These are phyloP conservation scores for Trametes coccinea DNA, from an alignment of 768 basidiomycete genomes.

Conservation along the genomic window DNA sequence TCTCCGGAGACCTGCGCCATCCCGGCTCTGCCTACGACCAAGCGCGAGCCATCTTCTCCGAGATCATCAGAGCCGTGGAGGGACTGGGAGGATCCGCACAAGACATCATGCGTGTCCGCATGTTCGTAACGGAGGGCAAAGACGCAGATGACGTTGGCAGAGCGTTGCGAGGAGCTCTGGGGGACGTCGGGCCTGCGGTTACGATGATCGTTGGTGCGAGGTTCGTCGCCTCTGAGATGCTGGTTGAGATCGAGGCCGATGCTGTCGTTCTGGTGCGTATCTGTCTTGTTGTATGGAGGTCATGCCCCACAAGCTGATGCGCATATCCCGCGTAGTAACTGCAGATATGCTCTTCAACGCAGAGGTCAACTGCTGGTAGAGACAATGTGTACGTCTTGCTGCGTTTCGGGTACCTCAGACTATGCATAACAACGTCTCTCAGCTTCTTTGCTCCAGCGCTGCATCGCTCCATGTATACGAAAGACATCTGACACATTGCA, in stretches of 20 bases:
- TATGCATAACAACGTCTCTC: no score
- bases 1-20: constrained; percentile 41
- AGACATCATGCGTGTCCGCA: constrained; percentile 49
- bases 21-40: constrained; percentile 49
- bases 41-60: constrained; percentile 43
- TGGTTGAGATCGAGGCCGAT: constrained; percentile 57
- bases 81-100: constrained; percentile 43
- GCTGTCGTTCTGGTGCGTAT: constrained; percentile 34
- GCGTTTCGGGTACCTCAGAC: no score
- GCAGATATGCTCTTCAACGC: no score
- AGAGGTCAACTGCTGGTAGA: no score
- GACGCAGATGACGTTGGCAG: constrained; percentile 39
- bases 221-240: constrained; percentile 50
- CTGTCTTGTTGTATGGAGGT: background rate
- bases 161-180: constrained; percentile 45
- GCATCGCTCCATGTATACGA: no score
- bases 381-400: no score
- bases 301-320: background rate
- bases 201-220: constrained; percentile 53
- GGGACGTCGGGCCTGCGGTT: constrained; percentile 46
- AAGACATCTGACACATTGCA: no score
- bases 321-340: background rate
- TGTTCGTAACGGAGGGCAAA: constrained; percentile 47
- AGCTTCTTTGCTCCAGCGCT: no score
- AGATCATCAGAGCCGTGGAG: constrained; percentile 46